phyloP scores from a whole-genome alignment of 768 basidiomycete genomes.

The Phallus indusiatus region DNA sequence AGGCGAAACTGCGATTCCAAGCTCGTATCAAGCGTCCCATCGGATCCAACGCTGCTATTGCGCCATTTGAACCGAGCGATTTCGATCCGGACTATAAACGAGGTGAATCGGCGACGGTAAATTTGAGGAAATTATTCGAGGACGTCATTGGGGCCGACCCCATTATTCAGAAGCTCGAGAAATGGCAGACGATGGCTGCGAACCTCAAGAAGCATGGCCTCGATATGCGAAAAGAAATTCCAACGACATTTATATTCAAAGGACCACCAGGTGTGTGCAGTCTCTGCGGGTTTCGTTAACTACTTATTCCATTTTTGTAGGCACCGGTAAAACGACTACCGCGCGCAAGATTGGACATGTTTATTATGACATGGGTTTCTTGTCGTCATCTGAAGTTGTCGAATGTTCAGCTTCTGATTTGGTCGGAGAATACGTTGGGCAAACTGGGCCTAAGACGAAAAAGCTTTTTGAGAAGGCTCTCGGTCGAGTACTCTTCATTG shows the following conservation, averaged over 20 bases:
- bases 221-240: slow-evolving; percentile 43
- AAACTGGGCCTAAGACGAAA: slow-evolving; percentile 59
- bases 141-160: slow-evolving; percentile 55
- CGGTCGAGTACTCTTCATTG: slow-evolving; percentile 60
- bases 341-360: slow-evolving; percentile 56
- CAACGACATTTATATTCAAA: slow-evolving; percentile 61
- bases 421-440: slow-evolving; percentile 60
- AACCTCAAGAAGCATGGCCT: slow-evolving; percentile 31
- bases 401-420: slow-evolving; percentile 66
- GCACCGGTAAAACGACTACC: slow-evolving; percentile 55
- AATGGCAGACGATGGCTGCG: slow-evolving; percentile 42
- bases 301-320: slow-evolving; percentile 20
- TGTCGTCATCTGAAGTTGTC: slow-evolving; percentile 40
- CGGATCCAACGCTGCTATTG: slow-evolving; percentile 15
- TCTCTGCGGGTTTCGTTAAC: neutral
- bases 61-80: slow-evolving; percentile 36
- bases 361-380: slow-evolving; percentile 54
- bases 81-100: slow-evolving; percentile 59
- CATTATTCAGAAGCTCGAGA: slow-evolving; percentile 37
- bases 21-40: slow-evolving; percentile 24
- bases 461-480: slow-evolving; percentile 54
- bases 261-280: slow-evolving; percentile 51
- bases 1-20: slow-evolving; percentile 41
- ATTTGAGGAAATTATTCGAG: slow-evolving; percentile 47
- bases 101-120: slow-evolving; percentile 33